Evolutionary conservation across 768 basidiomycete species (phyloP).

Genomic region (Hypsizygus marmoreus): DNA sequence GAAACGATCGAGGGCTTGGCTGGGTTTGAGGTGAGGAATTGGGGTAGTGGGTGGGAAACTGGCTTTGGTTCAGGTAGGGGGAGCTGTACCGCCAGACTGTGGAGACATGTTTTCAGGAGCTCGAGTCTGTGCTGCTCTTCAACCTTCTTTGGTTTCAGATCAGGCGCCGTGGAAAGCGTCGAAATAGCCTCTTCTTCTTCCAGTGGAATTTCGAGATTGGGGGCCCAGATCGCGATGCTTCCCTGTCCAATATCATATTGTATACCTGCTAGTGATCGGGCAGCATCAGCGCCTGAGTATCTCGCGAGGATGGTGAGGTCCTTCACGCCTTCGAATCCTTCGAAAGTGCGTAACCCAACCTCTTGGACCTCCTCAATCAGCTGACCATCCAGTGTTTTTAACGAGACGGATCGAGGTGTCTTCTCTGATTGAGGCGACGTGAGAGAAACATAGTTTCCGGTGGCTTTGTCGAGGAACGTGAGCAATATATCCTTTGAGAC

Average conservation of each 20-base stretch:
- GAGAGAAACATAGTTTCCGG: conserved; percentile 32
- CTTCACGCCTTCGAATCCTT: conserved; percentile 30
- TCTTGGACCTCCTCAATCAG: conserved; percentile 31
- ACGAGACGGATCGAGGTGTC: conserved; percentile 12
- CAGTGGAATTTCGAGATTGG: conserved; percentile 60
- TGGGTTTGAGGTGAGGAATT: conserved; percentile 55
- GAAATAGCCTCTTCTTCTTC: conserved; percentile 34
- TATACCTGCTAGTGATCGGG: conserved; percentile 33
- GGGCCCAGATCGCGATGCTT: conserved; percentile 54
- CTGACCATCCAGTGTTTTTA: conserved; percentile 24
- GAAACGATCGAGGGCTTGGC: conserved; percentile 41
- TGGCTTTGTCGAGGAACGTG: conserved; percentile 36
- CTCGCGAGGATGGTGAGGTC: conserved; percentile 32
- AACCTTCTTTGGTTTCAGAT: conserved; percentile 9
- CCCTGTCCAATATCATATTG: conserved; percentile 43
- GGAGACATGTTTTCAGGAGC: conserved; percentile 34
- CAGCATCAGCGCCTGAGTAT: conserved; percentile 20
- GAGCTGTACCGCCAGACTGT: conserved; percentile 38
- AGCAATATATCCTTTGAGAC: conserved; percentile 31
- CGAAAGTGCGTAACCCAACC: conserved; percentile 23
- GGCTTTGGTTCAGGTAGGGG: conserved; percentile 38
- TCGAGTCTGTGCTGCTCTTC: conserved; percentile 25
- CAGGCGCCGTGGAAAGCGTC: conserved; percentile 17
- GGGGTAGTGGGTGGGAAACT: conserved; percentile 53
- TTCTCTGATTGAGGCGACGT: conserved; percentile 15